These are phyloP conservation scores for Curvularia spicifera DNA, from an alignment of 2,329 filamentous ascomycete genomes.

Conservation along the genomic window DNA sequence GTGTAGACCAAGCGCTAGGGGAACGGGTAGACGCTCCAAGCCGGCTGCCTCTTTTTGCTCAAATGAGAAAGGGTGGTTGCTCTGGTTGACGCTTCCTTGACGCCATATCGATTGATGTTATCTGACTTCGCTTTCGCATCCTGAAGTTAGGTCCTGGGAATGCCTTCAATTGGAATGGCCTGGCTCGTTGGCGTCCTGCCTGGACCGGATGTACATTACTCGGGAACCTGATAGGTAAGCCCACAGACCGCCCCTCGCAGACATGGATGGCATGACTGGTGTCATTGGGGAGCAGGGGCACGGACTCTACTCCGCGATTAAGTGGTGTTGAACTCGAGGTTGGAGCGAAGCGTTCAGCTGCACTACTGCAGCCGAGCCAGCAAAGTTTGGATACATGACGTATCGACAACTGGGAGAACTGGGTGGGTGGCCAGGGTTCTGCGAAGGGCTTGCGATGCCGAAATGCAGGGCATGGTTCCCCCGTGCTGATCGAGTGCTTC, in stretches of 20 bases:
- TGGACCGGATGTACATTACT: not conserved
- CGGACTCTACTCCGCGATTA: conserved; percentile 4
- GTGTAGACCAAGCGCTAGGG: conserved; percentile 9
- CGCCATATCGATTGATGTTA: not conserved
- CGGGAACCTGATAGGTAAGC: conserved; percentile 1
- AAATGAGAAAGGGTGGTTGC: not conserved
- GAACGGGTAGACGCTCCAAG: conserved; percentile 2
- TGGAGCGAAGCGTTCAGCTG: conserved; percentile 6
- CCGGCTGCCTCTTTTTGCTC: not conserved
- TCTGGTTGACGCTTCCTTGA: not conserved
- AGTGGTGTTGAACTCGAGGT: conserved; percentile 9
- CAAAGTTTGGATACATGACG: conserved; percentile 13
- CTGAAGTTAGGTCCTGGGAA: not conserved
- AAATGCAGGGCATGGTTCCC: conserved; percentile 13
- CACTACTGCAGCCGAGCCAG: conserved; percentile 15
- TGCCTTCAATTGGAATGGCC: not conserved
- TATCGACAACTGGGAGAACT: not conserved
- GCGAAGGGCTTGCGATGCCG: conserved; percentile 2
- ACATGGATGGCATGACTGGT: conserved; percentile 2
- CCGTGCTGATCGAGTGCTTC: conserved; percentile 1
- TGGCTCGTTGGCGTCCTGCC: not conserved
- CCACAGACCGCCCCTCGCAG: not conserved
- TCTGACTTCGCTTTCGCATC: conserved; percentile 6
- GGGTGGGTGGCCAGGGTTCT: conserved; percentile 3
- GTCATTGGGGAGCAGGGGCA: conserved; percentile 3